Conservation (phyloP, 768 basidiomycete genomes). For the Cytidiella melzeri region DNA sequence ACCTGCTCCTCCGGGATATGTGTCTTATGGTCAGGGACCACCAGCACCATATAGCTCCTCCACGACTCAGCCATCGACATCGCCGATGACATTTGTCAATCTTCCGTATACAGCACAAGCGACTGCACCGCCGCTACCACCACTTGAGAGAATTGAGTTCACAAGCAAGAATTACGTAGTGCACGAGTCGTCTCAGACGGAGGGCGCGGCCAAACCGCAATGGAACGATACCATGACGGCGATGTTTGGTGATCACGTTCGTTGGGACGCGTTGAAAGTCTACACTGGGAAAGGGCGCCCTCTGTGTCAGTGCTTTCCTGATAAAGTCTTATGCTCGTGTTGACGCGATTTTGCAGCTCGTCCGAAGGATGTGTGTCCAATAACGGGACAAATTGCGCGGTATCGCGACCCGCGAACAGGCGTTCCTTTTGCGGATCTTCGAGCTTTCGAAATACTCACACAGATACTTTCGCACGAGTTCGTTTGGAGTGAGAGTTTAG, state of each 20-base stretch:
- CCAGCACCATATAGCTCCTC: not conserved
- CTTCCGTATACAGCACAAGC: not conserved
- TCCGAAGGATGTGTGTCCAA: conserved; percentile 57
- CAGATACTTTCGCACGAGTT: conserved; percentile 60
- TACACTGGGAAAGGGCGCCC: conserved; percentile 63
- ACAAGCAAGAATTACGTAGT: conserved; percentile 66
- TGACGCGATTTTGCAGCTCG: conserved; percentile 41
- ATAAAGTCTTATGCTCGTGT: not conserved
- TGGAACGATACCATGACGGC: conserved; percentile 76
- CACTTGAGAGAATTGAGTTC: conserved; percentile 36
- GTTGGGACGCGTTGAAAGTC: conserved; percentile 70
- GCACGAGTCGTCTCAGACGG: conserved; percentile 50
- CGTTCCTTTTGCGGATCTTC: conserved; percentile 69
- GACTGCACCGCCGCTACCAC: conserved; percentile 19
- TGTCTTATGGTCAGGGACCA: not conserved
- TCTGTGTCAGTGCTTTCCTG: conserved; percentile 35
- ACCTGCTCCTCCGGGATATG: not conserved
- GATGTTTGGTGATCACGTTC: conserved; percentile 79
- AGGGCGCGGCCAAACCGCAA: conserved; percentile 41
- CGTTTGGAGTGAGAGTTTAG: conserved; percentile 48
- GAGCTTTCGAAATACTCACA: conserved; percentile 61
- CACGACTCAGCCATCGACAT: not conserved
- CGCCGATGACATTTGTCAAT: conserved; percentile 4
- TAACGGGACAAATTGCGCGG: conserved; percentile 72
- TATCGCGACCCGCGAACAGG: conserved; percentile 79